Base-by-base conservation (phyloP, 2,329 filamentous ascomycete genomes). In the Chaetomium olivaceum region DNA sequence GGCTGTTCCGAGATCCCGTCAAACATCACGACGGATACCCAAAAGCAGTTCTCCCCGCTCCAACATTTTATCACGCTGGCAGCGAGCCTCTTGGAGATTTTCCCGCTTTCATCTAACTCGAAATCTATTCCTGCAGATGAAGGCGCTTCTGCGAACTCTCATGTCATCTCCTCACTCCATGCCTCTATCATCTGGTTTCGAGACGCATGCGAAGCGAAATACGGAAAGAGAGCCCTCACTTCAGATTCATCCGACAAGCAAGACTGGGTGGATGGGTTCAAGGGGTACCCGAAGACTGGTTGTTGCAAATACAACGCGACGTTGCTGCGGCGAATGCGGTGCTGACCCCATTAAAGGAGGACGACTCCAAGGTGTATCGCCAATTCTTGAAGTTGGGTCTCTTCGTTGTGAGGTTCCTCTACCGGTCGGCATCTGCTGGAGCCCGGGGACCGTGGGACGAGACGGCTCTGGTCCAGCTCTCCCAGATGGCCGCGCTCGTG, bases 1-100 rank as follows among this genome's bases (percentile, higher is more conserved):
- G 81, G 82, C 31, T 84, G 82, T 71, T 83, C 82, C 1, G 75
- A 78, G 50, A 65, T 79, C 0, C 76, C 78, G 1, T 69, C 82
- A n/a, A 65, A 72, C 16, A 78, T 70, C 46, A 46, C 61, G 2
- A 23, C 52, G 11, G 65, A 68, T 7, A 46, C 52, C 3, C 39
- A 61, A 43, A 57, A 52, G 25, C 39, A 62, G 11, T 71, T 61
- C 31, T 71, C 68, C 4, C 66, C 72, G 0, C 68, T 73, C 1
- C 70, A 71, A 33, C 72, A 83, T 66, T 81, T 81, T 62, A 64
- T 82, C 12, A 77, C 75, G 6, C 75, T 82, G 21, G 70, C 77
- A 29, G 73, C 76, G 48, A 71, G 75, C 2, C 67, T 84, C 5
- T 33, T 71, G 25, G 64, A 69, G 11, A 46, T 72, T 19, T 70